phyloP scores from a whole-genome alignment of 1,284 basidiomycete genomes.

The Pyrrhoderma lamaoense region DNA sequence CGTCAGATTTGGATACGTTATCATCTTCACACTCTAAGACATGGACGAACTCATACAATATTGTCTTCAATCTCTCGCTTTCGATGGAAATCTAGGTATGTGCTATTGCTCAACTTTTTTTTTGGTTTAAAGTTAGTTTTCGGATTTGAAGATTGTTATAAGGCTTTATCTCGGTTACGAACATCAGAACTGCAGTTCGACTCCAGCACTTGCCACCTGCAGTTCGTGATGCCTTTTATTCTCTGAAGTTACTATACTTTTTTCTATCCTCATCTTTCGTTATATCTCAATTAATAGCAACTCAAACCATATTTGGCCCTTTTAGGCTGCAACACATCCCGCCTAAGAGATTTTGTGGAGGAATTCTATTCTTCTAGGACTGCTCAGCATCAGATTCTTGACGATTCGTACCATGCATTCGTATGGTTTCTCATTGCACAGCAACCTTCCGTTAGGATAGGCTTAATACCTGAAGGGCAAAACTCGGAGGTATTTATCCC shows the following conservation, averaged over 20 bases:
- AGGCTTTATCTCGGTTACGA: neutral
- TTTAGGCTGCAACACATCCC: conserved; percentile 61
- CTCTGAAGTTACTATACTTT: conserved; percentile 8
- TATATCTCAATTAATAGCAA: too few relatives aligned
- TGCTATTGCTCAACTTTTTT: conserved; percentile 1
- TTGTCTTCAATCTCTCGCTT: conserved; percentile 35
- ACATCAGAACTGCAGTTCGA: conserved; percentile 20
- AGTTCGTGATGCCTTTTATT: conserved; percentile 5
- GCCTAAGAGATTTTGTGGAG: conserved; percentile 58
- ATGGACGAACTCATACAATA: conserved; percentile 34
- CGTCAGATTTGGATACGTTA: too few relatives aligned
- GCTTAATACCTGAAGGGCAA: conserved; percentile 49
- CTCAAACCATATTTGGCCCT: conserved; percentile 18
- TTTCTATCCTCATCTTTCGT: too few relatives aligned
- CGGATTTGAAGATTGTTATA: neutral
- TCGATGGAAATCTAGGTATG: conserved; percentile 35
- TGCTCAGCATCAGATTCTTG: conserved; percentile 44
- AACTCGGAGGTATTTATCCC: conserved; percentile 67
- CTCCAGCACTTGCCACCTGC: conserved; percentile 16
- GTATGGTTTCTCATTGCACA: conserved; percentile 73
- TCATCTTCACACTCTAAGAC: neutral
- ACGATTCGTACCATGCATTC: conserved; percentile 71
- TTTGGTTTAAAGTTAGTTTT: neutral
- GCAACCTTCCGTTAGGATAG: conserved; percentile 65
- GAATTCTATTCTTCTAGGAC: conserved; percentile 50